Evolutionary conservation across 2,329 filamentous ascomycete genomes (phyloP).

Genomic region (Monilinia aucupariae): DNA sequence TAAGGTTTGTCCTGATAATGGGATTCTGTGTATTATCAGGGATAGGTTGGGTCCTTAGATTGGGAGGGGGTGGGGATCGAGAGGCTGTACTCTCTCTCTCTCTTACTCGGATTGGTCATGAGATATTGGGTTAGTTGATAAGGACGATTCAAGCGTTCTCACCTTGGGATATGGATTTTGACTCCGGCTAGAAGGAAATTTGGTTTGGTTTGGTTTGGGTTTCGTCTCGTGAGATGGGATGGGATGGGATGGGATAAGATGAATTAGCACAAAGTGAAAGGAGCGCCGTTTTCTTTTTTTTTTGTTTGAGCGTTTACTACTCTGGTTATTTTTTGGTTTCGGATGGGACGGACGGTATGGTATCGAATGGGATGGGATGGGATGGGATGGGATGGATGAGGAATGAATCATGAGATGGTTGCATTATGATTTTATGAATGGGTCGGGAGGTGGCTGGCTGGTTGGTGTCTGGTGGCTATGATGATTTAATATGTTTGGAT

Average conservation of each 20-base stretch:
- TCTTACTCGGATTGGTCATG: too few species aligned
- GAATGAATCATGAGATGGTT: too few species aligned
- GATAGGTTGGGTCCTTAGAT: conserved; percentile 25
- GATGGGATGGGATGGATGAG: background rate
- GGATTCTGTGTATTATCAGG: conserved; percentile 31
- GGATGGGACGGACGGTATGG: background rate
- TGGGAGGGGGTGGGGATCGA: background rate
- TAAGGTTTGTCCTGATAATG: conserved; percentile 50
- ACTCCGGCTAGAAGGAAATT: background rate
- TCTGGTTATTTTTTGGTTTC: background rate
- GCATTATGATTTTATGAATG: too few species aligned
- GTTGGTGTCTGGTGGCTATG: too few species aligned
- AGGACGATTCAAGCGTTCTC: background rate
- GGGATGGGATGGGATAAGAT: background rate
- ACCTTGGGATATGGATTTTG: background rate
- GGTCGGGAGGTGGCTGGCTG: too few species aligned
- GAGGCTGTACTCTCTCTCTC: background rate
- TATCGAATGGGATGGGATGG: background rate
- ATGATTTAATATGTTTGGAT: too few species aligned
- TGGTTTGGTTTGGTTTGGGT: background rate
- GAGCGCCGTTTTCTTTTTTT: background rate
- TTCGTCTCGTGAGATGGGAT: background rate
- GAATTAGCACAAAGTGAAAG: background rate
- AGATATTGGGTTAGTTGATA: too few species aligned
- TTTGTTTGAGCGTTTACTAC: background rate